Percentiles rank a stretch among this genome's conserved stretches.
Evolutionary conservation across 1,284 basidiomycete species (phyloP).

Genomic region (Ustilago sp.): DNA sequence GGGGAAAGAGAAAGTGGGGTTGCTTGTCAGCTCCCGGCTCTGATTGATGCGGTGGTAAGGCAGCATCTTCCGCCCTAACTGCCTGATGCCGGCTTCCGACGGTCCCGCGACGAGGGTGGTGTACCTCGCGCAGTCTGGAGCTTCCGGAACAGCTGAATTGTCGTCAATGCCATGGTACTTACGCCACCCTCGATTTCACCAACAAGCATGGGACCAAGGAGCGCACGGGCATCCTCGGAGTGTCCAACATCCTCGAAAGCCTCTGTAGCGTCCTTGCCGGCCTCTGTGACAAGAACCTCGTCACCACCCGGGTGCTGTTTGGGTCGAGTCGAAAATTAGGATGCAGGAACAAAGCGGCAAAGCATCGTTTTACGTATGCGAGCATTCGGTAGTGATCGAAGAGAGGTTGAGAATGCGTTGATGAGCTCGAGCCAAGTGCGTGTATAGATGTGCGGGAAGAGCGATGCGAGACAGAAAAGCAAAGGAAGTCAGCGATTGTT

Average conservation of each 20-base stretch:
- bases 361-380: no score
- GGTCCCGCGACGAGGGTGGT: background rate
- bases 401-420: background rate
- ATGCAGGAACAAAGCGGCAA: background rate
- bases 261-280: constrained; percentile 94
- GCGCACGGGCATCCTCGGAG: constrained; percentile 95
- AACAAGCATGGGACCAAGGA: constrained; percentile 75
- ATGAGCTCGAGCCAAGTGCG: background rate
- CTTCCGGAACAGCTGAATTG: background rate
- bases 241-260: constrained; percentile 99
- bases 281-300: constrained; percentile 93
- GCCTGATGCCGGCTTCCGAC: no score
- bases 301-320: constrained; percentile 88
- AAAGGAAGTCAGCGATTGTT: constrained; percentile 2
- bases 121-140: background rate
- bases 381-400: background rate
- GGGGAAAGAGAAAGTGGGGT: background rate
- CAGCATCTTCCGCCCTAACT: background rate
- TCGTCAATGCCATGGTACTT: constrained; percentile 15
- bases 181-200: constrained; percentile 73
- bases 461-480: background rate
- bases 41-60: background rate
- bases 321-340: background rate
- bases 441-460: background rate
- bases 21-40: background rate